Evolutionary conservation across 306 rosid genomes (phyloP).

Genomic region (Vigna nakashimae): DNA sequence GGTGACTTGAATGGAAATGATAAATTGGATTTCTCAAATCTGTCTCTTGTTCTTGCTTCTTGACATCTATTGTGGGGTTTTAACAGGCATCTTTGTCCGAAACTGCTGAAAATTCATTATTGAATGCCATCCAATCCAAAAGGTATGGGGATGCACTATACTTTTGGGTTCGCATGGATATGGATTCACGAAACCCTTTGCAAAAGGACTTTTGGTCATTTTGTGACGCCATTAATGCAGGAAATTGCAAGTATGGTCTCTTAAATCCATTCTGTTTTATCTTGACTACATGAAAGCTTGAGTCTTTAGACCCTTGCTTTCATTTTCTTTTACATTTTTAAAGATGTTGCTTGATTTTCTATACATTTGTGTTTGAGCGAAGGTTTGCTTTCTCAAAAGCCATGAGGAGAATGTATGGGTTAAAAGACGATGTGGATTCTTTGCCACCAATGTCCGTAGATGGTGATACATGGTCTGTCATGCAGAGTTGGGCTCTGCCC

Average conservation of each 20-base stretch:
- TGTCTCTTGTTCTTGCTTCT: constrained; percentile 7
- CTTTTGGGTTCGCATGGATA: constrained; percentile 95
- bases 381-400: constrained; percentile 89
- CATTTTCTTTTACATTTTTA: neutral
- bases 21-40: neutral
- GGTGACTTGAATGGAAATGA: constrained; percentile 10
- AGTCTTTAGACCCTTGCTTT: neutral
- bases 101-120: constrained; percentile 76
- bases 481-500: constrained; percentile 92
- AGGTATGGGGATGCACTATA: constrained; percentile 87
- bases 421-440: constrained; percentile 55
- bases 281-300: constrained; percentile 23
- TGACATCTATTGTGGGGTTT: constrained; percentile 43
- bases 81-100: constrained; percentile 84
- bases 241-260: constrained; percentile 88
- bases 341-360: constrained; percentile 32
- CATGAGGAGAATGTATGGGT: constrained; percentile 81
- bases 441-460: constrained; percentile 89
- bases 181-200: constrained; percentile 68
- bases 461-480: constrained; percentile 89
- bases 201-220: constrained; percentile 91
- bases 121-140: constrained; percentile 70
- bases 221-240: constrained; percentile 89
- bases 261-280: neutral
- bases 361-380: constrained; percentile 34